These are phyloP conservation scores for Epicoccum nigrum DNA, from an alignment of 2,329 filamentous ascomycete genomes.

Conservation along the genomic window DNA sequence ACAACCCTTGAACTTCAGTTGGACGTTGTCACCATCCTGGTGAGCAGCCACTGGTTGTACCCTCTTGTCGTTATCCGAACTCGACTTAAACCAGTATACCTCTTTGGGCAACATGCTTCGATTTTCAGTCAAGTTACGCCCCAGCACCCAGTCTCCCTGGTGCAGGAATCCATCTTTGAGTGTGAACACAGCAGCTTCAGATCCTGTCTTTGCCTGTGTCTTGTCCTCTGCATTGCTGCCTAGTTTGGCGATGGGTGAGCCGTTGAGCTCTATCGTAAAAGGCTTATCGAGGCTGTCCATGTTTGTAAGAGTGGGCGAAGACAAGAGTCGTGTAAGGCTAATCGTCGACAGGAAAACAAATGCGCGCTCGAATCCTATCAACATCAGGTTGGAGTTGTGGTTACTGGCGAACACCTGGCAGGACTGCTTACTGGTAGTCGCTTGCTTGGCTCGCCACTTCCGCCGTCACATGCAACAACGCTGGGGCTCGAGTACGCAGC, in stretches of 20 bases:
- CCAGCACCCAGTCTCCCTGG: slow-evolving; percentile 29
- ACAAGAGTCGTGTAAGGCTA: slow-evolving; percentile 12
- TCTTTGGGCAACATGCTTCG: slow-evolving; percentile 33
- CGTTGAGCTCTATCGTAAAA: slow-evolving; percentile 36
- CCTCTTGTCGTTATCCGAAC: slow-evolving; percentile 9
- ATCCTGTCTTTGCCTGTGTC: slow-evolving; percentile 27
- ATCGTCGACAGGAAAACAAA: slow-evolving; percentile 9
- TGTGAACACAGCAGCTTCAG: slow-evolving; percentile 31
- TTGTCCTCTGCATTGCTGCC: slow-evolving; percentile 13
- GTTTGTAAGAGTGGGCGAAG: slow-evolving; percentile 13
- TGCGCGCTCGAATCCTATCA: slow-evolving; percentile 14
- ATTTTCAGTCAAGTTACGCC: slow-evolving; percentile 28
- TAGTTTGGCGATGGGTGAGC: slow-evolving; percentile 24
- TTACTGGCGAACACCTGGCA: neutral
- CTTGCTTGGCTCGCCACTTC: neutral
- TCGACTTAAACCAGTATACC: slow-evolving; percentile 33
- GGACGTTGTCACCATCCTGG: slow-evolving; percentile 23
- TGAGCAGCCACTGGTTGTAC: slow-evolving; percentile 25
- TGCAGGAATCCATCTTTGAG: slow-evolving; percentile 28
- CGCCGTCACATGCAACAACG: slow-evolving; percentile 10
- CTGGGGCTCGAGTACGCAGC: neutral
- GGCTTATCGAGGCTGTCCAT: slow-evolving; percentile 32
- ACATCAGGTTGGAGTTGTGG: slow-evolving; percentile 9
- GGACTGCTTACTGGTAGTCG: neutral
- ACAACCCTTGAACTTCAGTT: slow-evolving; percentile 26